Conservation (phyloP, 495 filamentous ascomycete genomes). For the Aspergillus baeticus region DNA sequence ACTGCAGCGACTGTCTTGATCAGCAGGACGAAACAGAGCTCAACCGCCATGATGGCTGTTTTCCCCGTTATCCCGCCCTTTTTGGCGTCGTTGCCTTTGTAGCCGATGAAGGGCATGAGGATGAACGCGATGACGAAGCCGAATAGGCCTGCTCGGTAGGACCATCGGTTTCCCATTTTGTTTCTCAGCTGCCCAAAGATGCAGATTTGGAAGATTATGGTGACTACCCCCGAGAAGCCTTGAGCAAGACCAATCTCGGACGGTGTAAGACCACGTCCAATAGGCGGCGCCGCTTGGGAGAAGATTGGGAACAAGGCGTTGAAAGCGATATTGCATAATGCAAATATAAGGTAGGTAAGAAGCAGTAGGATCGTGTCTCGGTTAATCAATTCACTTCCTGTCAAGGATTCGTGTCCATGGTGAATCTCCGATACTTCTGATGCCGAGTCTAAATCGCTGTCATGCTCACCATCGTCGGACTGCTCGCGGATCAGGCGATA, state of each 20-base stretch:
- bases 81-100: slow-evolving; percentile 54
- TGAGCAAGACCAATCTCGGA: slow-evolving; percentile 82
- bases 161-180: slow-evolving; percentile 78
- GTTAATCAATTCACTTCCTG: slow-evolving; percentile 59
- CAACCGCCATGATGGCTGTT: slow-evolving; percentile 61
- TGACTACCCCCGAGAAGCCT: slow-evolving; percentile 77
- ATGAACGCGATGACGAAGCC: slow-evolving; percentile 82
- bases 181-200: slow-evolving; percentile 78
- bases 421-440: slow-evolving; percentile 40
- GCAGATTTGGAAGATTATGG: slow-evolving; percentile 85
- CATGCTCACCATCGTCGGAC: slow-evolving; percentile 32
- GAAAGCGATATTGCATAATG: slow-evolving; percentile 84
- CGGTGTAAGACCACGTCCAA: slow-evolving; percentile 72
- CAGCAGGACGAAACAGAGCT: slow-evolving; percentile 75
- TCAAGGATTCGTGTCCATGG: slow-evolving; percentile 36
- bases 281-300: slow-evolving; percentile 67
- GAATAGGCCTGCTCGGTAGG: slow-evolving; percentile 76
- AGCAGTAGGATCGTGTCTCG: slow-evolving; percentile 80
- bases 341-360: slow-evolving; percentile 81
- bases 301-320: slow-evolving; percentile 93
- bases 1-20: slow-evolving; percentile 88
- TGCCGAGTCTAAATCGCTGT: slow-evolving; percentile 43
- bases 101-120: slow-evolving; percentile 86
- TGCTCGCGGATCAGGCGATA: slow-evolving; percentile 25
- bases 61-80: slow-evolving; percentile 47